A percentile compares a stretch with the other conserved stretches of the same genome.
These are phyloP conservation scores for Aspergillus sergii DNA, from an alignment of 2,329 filamentous ascomycete genomes.

Conservation along the genomic window DNA sequence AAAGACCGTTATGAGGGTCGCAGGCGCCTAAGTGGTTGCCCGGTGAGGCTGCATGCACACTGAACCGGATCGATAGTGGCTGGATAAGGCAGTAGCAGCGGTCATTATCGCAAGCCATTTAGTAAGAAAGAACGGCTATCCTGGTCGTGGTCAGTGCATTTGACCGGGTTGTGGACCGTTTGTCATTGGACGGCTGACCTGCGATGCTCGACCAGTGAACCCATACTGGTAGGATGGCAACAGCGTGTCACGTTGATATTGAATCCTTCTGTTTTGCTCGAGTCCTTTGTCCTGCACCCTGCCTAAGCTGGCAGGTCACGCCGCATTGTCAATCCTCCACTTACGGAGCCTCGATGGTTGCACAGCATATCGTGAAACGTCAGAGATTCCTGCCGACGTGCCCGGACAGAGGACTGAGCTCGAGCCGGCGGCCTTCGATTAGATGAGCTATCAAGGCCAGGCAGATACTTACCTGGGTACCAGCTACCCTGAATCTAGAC, in stretches of 20 bases:
- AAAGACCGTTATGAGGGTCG: neutral
- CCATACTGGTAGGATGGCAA: neutral
- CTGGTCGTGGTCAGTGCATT: neutral
- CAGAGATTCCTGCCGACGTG: neutral
- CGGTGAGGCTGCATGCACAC: neutral
- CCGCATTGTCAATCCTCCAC: conserved; percentile 4
- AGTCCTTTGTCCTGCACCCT: neutral
- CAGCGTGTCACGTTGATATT: neutral
- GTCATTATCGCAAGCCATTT: neutral
- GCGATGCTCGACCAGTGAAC: neutral
- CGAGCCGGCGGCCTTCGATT: neutral
- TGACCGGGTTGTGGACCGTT: neutral
- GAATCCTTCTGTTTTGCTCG: neutral
- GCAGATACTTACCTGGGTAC: neutral
- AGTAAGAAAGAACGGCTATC: neutral
- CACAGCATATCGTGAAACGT: conserved; percentile 4
- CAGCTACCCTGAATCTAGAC: neutral
- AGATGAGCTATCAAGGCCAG: neutral
- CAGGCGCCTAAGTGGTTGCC: neutral
- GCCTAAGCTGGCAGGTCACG: conserved; percentile 6
- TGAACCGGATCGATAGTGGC: conserved; percentile 3
- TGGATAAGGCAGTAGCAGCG: neutral
- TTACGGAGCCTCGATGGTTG: conserved; percentile 1
- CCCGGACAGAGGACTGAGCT: neutral
- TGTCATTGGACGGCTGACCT: neutral